These are phyloP conservation scores for Diaporthe vaccinii DNA, from an alignment of 2,329 filamentous ascomycete species.

Conservation along the genomic window DNA sequence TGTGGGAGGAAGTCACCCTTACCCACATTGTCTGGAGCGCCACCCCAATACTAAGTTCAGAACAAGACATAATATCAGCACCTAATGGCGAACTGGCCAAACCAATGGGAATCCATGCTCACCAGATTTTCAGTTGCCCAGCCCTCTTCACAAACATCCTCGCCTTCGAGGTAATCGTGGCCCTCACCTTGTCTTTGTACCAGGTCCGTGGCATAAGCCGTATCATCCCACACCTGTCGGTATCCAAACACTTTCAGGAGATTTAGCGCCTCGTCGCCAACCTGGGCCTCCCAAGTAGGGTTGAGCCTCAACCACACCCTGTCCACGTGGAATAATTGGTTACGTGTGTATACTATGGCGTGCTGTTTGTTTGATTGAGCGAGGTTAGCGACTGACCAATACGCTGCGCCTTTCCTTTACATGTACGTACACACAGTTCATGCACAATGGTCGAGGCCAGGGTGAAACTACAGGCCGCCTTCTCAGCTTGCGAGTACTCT, in stretches of 20 bases:
- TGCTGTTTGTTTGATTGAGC: slow-evolving; percentile 23
- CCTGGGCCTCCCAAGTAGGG: neutral
- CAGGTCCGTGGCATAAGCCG: no score
- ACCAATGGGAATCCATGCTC: neutral
- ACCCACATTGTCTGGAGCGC: neutral
- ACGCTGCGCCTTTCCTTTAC: neutral
- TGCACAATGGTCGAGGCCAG: slow-evolving; percentile 37
- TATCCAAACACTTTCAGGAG: slow-evolving; percentile 12
- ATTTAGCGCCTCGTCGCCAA: neutral
- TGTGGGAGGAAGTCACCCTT: neutral
- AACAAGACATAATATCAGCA: neutral
- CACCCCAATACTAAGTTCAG: slow-evolving; percentile 23
- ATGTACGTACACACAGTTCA: slow-evolving; percentile 34
- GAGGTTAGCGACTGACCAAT: neutral
- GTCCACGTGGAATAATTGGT: neutral
- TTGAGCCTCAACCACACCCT: slow-evolving; percentile 21
- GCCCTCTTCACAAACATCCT: slow-evolving; percentile 27
- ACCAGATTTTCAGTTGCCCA: slow-evolving; percentile 38
- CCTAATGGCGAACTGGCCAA: neutral
- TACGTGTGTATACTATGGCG: neutral
- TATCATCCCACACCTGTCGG: neutral
- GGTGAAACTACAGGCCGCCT: slow-evolving; percentile 31
- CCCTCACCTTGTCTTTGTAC: neutral
- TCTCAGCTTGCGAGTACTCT: slow-evolving; percentile 38
- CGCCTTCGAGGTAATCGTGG: neutral